Conservation (phyloP, 768 basidiomycete species). For the Sporobolomyces roseus region DNA sequence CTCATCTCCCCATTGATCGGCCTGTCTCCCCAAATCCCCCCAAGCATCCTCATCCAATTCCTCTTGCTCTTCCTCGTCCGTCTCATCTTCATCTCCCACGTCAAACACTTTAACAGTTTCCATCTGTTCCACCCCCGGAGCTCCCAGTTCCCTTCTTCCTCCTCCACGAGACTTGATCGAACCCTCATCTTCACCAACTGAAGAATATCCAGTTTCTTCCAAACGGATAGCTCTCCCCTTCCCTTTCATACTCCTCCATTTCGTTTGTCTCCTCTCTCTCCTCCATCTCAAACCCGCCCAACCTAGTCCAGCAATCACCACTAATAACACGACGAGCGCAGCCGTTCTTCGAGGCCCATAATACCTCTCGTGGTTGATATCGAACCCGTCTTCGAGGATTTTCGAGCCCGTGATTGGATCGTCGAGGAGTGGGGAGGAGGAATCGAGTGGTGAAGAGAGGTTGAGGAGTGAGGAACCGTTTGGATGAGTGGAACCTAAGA, state of each 20-base stretch:
- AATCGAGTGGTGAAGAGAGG: neutral
- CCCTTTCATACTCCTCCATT: neutral
- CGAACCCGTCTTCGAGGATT: slow-evolving; percentile 34
- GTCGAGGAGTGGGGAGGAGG: neutral
- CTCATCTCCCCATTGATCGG: slow-evolving; percentile 2
- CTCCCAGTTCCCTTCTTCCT: neutral
- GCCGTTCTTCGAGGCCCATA: slow-evolving; percentile 44
- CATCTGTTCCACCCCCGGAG: neutral
- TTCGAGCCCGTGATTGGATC: neutral
- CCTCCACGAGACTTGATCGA: neutral
- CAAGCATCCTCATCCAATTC: slow-evolving; percentile 16
- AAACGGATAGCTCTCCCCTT: neutral
- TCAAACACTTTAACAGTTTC: slow-evolving; percentile 37
- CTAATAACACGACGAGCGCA: slow-evolving; percentile 40
- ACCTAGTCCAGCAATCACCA: slow-evolving; percentile 10
- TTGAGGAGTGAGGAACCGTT: slow-evolving; percentile 41
- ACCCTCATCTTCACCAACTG: neutral
- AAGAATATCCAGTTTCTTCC: neutral
- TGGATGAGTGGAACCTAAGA: slow-evolving; percentile 41
- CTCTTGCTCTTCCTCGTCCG: slow-evolving; percentile 19
- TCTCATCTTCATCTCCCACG: slow-evolving; percentile 30
- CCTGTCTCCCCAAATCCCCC: slow-evolving; percentile 21
- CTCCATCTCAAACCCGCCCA: slow-evolving; percentile 36
- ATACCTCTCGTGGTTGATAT: slow-evolving; percentile 42
- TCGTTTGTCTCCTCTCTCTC: neutral